Conservation (phyloP, 140 eudicot species). For the Stevia rebaudiana region DNA sequence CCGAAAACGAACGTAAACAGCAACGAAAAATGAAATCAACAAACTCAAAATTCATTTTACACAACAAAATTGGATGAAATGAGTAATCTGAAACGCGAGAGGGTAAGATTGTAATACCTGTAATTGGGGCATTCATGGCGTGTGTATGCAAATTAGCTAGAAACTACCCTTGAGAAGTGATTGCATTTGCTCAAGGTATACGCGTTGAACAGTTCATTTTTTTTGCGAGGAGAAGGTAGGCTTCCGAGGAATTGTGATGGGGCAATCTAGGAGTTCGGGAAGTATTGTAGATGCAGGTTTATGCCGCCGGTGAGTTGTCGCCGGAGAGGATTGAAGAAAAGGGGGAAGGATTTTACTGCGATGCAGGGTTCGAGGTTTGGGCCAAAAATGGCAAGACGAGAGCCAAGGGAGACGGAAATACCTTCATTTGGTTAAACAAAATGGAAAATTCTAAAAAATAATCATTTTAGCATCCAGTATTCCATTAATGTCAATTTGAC, state of each 20-base stretch:
- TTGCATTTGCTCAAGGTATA: slow-evolving; percentile 6
- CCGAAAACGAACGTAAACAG: background rate
- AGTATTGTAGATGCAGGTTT: background rate
- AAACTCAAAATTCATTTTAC: background rate
- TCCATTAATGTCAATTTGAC: too few relatives aligned
- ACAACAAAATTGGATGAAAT: background rate
- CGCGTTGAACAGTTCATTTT: too few relatives aligned
- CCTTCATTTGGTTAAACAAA: too few relatives aligned
- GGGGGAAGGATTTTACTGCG: slow-evolving; percentile 1
- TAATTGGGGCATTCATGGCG: slow-evolving; percentile 44
- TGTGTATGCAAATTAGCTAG: background rate
- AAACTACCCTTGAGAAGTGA: background rate
- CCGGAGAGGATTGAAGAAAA: background rate
- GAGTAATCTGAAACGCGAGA: background rate
- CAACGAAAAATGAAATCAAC: background rate
- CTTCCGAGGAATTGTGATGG: background rate
- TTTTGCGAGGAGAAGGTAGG: background rate
- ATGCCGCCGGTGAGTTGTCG: slow-evolving; percentile 7
- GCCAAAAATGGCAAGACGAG: background rate
- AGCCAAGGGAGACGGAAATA: too few relatives aligned
- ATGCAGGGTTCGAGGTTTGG: background rate
- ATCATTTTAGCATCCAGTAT: too few relatives aligned
- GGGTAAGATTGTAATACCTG: slow-evolving; percentile 24
- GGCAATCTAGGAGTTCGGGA: background rate
- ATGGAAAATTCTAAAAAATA: too few relatives aligned